Base-by-base conservation (phyloP, 495 filamentous ascomycete species). In the Penicillium paradoxum region DNA sequence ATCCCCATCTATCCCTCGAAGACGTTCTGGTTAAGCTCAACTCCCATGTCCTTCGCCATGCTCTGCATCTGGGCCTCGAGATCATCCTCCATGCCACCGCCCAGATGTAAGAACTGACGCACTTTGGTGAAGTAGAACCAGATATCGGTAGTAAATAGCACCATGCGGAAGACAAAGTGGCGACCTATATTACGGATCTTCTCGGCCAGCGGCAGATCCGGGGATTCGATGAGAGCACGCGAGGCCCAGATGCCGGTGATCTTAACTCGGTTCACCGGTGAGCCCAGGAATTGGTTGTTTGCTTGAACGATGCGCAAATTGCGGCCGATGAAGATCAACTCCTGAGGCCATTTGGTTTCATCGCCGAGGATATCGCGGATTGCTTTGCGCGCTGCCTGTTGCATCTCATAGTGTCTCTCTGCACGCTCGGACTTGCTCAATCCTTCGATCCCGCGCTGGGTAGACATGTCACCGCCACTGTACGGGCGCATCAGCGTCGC, bases 271-370 rank as follows among this genome's bases (percentile, higher is more conserved):
- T 98, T 98, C 14, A 98, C 91, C 0, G 93, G 93, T 0, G 88
- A 91, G 38, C 93, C 92, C 21, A 98, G 80, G 69, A 85, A 92
- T 53, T 87, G 85, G 59, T 89, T 89, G 63, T 89, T 88, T 0
- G 74, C 83, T 65, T 89, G 86, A 9, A 97, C 92, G 62, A 98
- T 98, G 18, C 93, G 84, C 74, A 98, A 81, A 64, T 96, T 97
- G 6, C 93, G 83, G 2, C 91, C 91, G 63, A 98, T 91, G 71
- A 98, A 98, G 60, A 98, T 83, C 43, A 98, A 85, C 59, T 96
- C 90, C 49, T 84, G 83, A 0, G 93, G 93, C 88, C 90, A 96
- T 64, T 93, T 91, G 22, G 84, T 86, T 64, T 96, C 91, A 66
- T 98, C 90, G 25, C 82, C 82, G 5, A 98, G 82, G 29, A 96